phyloP scores from a whole-genome alignment of 2,329 filamentous ascomycete genomes.

The Keithomyces neogunnii region DNA sequence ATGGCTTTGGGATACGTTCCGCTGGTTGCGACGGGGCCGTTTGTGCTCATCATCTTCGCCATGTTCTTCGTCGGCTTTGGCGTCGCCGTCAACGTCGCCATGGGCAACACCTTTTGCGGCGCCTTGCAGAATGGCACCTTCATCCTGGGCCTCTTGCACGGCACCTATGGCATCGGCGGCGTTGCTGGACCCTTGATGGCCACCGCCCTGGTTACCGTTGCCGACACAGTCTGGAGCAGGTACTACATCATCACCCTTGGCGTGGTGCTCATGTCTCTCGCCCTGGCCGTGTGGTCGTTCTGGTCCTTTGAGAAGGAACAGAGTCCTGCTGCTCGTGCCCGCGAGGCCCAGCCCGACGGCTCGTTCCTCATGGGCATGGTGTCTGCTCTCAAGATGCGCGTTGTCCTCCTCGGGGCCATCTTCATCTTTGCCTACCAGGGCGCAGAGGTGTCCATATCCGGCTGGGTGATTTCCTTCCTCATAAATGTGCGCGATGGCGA shows the following conservation, averaged over 20 bases:
- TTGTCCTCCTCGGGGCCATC: slow-evolving; percentile 64
- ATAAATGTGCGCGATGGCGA: slow-evolving; percentile 64
- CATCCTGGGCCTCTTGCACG: slow-evolving; percentile 56
- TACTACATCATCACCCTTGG: slow-evolving; percentile 64
- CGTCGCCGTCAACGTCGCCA: slow-evolving; percentile 45
- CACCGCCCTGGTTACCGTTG: slow-evolving; percentile 58
- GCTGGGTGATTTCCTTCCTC: slow-evolving; percentile 82
- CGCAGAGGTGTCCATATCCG: slow-evolving; percentile 73
- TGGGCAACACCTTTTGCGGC: slow-evolving; percentile 52
- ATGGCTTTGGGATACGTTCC: slow-evolving; percentile 55
- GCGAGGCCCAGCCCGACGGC: slow-evolving; percentile 14
- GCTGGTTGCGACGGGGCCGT: slow-evolving; percentile 61
- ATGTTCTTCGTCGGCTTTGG: slow-evolving; percentile 62
- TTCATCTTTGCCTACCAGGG: slow-evolving; percentile 87
- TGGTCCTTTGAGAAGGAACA: slow-evolving; percentile 58
- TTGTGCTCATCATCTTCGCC: slow-evolving; percentile 55
- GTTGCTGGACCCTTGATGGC: slow-evolving; percentile 64
- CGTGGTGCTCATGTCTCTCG: slow-evolving; percentile 47
- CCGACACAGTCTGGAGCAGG: slow-evolving; percentile 53
- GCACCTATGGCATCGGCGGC: slow-evolving; percentile 58
- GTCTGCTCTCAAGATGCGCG: slow-evolving; percentile 39
- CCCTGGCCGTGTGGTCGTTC: slow-evolving; percentile 58
- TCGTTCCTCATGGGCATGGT: slow-evolving; percentile 33
- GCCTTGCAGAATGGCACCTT: slow-evolving; percentile 44
- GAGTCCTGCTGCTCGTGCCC: slow-evolving; percentile 25